Base-by-base conservation (phyloP, 495 filamentous ascomycete genomes). In the Hypoxylon subgilvum region DNA sequence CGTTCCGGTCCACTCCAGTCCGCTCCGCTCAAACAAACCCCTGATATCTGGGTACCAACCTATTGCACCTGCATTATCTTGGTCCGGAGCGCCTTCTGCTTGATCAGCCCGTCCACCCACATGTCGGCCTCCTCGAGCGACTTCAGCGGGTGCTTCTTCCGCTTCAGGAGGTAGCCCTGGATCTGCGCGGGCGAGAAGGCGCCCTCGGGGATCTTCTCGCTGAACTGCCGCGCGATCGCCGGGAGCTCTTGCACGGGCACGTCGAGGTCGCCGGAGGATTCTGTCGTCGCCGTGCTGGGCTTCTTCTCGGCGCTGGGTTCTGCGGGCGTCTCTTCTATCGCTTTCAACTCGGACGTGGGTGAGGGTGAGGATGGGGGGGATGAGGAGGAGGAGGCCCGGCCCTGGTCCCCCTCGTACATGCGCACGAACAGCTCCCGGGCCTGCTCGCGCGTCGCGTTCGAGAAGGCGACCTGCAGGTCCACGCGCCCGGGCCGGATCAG, bases 401-500 rank as follows among this genome's bases (percentile, higher is more conserved):
- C 72, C 8, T 72, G 8, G 23, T 73, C n/a, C n/a, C n/a, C n/a
- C 41, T 84, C 79, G 55, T 92, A 93, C 72, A 92, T 89, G 5
- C 88, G 80, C 36, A 81, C 68, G 65, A 92, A 94, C 0, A 93
- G 71, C 66, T 90, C 83, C 18, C 72, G 62, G 23, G 88, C 85
- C 53, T 91, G 86, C 4, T 69, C 66, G 9, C 72, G 70, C 2
- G 79, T 87, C 1, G 90, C 84, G 35, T 86, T 85, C 9, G 81
- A 77, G 67, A 94, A 92, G 30, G 76, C 68, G 4, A 93, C 82
- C 64, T 88, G 81, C 59, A 88, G 76, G 63, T 95, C 90, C 4
- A 92, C 83, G 2, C 90, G 80, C 1, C 89, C 90, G 0, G 88
- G 88, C 1, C 90, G 82, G 51, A 90, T 85, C 9, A 95, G 78